These are phyloP conservation scores for Begonia fuchsioides DNA, from an alignment of 306 rosid species.

Conservation along the genomic window DNA sequence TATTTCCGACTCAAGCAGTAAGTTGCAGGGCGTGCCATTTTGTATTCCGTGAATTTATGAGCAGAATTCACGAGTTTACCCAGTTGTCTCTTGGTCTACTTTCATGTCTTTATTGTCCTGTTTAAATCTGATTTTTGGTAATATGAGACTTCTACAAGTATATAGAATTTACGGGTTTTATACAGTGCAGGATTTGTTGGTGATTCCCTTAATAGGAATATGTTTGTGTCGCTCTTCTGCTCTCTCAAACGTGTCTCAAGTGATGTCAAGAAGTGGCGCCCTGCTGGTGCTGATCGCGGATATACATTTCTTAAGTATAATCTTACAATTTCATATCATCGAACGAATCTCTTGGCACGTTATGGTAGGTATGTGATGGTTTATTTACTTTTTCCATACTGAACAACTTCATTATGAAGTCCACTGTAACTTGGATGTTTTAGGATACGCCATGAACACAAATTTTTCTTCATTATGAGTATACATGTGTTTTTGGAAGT, in stretches of 20 bases:
- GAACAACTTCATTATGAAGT: not conserved
- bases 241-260: constrained; percentile 40
- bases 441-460: no score
- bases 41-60: no score
- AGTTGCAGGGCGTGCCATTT: no score
- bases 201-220: constrained; percentile 82
- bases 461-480: no score
- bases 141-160: no score
- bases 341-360: constrained; percentile 86
- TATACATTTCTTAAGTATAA: constrained; percentile 61
- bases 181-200: constrained; percentile 92
- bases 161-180: constrained; percentile 20
- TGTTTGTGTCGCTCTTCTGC: constrained; percentile 91
- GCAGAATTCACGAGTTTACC: no score
- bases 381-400: not conserved
- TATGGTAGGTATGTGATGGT: constrained; percentile 67
- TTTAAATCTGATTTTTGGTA: no score
- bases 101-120: no score
- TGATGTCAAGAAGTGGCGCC: constrained; percentile 89
- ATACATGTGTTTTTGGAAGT: no score
- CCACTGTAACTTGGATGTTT: no score
- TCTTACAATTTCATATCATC: constrained; percentile 82
- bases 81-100: no score
- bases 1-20: no score
- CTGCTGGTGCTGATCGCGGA: constrained; percentile 85